phyloP scores from a whole-genome alignment of 371 early-diverging fungal genomes.

The Mucor plumbeus region DNA sequence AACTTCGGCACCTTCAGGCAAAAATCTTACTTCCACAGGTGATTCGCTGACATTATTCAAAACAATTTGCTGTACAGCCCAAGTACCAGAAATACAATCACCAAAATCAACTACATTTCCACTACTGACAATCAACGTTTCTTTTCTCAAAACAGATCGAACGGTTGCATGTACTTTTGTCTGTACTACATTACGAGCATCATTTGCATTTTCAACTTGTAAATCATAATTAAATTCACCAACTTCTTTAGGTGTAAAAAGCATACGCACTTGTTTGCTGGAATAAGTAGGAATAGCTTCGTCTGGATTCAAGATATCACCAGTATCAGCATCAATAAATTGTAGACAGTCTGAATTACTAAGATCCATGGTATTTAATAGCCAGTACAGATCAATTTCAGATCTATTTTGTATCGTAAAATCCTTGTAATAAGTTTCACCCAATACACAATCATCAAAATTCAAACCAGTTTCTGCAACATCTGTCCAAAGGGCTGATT shows the following conservation, averaged over 20 bases:
- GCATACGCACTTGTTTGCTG: conserved; percentile 75
- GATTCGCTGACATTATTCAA: conserved; percentile 85
- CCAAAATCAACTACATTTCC: conserved; percentile 91
- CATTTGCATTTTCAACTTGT: conserved; percentile 90
- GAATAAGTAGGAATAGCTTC: conserved; percentile 76
- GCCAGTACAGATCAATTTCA: conserved; percentile 91
- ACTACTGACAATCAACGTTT: conserved; percentile 76
- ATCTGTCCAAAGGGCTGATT: conserved; percentile 89
- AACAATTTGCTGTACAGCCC: conserved; percentile 79
- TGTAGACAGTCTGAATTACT: conserved; percentile 66
- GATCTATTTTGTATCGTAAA: conserved; percentile 92
- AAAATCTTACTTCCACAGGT: conserved; percentile 80
- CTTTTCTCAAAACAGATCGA: conserved; percentile 77
- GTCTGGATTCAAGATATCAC: conserved; percentile 52
- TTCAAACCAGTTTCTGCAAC: conserved; percentile 88
- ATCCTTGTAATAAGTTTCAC: conserved; percentile 86
- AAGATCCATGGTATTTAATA: conserved; percentile 75
- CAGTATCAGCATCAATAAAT: conserved; percentile 79
- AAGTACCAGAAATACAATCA: conserved; percentile 87
- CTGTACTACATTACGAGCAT: conserved; percentile 81
- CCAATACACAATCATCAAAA: conserved; percentile 93
- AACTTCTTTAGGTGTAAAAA: conserved; percentile 84
- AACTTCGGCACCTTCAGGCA: conserved; percentile 81
- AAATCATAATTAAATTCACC: conserved; percentile 92
- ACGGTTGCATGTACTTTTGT: conserved; percentile 85